These are phyloP conservation scores for Mycena rosella DNA, from an alignment of 768 basidiomycete species.

Conservation along the genomic window DNA sequence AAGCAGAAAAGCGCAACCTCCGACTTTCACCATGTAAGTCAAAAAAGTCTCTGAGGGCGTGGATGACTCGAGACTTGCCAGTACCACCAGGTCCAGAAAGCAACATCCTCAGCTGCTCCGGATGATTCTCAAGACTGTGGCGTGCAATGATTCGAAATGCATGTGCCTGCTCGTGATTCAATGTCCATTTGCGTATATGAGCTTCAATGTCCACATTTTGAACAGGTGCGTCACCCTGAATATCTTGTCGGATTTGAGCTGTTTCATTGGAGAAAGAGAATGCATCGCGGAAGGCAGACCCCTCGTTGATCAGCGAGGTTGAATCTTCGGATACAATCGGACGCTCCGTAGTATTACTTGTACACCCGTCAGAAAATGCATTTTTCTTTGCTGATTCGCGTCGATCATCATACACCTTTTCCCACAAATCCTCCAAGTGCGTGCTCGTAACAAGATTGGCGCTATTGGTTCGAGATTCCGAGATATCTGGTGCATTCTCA, in stretches of 20 bases:
- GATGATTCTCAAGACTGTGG: constrained; percentile 4
- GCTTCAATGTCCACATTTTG: constrained; percentile 2
- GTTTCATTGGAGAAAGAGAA: not conserved
- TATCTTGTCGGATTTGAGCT: not conserved
- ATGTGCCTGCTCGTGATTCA: not conserved
- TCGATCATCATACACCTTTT: constrained; percentile 4
- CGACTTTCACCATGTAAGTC: not conserved
- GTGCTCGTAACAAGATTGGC: not conserved
- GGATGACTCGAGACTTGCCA: constrained; percentile 13
- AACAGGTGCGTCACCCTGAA: not conserved
- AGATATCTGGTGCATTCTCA: not conserved
- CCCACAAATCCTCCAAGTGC: constrained; percentile 7
- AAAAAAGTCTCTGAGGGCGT: constrained; percentile 18
- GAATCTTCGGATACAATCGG: too few species aligned
- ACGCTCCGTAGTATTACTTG: too few species aligned
- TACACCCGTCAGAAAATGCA: too few species aligned
- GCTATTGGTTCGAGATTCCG: not conserved
- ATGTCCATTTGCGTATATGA: not conserved
- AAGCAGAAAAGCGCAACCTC: constrained; percentile 21
- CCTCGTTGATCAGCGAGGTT: not conserved
- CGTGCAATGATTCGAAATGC: constrained; percentile 10
- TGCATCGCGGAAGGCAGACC: not conserved
- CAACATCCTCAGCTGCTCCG: constrained; percentile 3
- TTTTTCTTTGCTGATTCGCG: not conserved
- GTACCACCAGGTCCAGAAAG: constrained; percentile 2